Base-by-base conservation (phyloP, 2,329 filamentous ascomycete genomes). In the Venturia aucupariae region DNA sequence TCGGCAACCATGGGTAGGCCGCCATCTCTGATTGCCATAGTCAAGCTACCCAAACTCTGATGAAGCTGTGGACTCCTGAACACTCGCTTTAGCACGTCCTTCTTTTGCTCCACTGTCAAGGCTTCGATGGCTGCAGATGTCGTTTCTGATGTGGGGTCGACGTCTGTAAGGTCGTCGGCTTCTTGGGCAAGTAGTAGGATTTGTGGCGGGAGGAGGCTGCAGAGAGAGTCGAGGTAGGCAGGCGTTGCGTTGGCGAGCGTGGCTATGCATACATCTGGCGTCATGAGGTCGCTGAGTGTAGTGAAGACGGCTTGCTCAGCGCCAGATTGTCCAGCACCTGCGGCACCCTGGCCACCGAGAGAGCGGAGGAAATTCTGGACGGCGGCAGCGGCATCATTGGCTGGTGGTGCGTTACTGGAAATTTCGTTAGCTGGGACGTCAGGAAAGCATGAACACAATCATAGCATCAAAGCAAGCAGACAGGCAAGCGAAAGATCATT, bases 361-460 rank as follows among this genome's bases (percentile, higher is more conserved):
- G 93, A 96, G 67, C 88, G 85, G 70, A 97, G 83, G 75, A 99
- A 92, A 76, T 93, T 92, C 72, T 91, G 89, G 68, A 97, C 90
- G 67, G 90, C 86, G 48, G 86, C 83, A 65, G 88, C 87, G 71
- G 92, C 87, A 77, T 96, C 89, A 69, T 71, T 75, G 66, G 82
- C 78, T 68, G 80, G 51, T 10, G 30, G 51, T 35, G 51, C 51
- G 27, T 17, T 79, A 66, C 51, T 57, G 51, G 19, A 35, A 13
- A 57, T 7, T 8, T 57, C 5, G 17, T 57, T 57, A 82, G 80
- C 83, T 81, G 68, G 82, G 70, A 65, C 72, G 74, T 66, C 65
- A 46, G 27, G 65, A 27, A 60, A 61, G 70, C 74, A 68, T 27
- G n/a, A 41, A 38, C 15, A 38, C 4, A 44, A 3, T 24, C n/a